phyloP scores from a whole-genome alignment of 129 eudicot genomes.

The Saposhnikovia divaricata region DNA sequence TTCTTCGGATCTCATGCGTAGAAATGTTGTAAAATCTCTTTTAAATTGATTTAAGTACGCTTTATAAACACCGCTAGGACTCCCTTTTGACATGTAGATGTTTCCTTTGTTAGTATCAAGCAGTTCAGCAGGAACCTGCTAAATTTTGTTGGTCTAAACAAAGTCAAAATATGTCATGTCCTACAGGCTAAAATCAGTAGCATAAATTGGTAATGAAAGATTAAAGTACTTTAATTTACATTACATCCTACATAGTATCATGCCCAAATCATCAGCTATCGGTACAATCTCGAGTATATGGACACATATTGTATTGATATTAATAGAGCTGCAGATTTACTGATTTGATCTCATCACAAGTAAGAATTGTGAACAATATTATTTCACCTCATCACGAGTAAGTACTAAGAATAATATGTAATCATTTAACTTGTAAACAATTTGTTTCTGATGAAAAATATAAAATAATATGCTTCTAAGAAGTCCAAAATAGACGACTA shows the following conservation, averaged over 20 bases:
- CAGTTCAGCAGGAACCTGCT: slow-evolving; percentile 26
- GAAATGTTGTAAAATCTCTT: slow-evolving; percentile 25
- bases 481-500: background rate
- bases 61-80: slow-evolving; percentile 26
- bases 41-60: slow-evolving; percentile 31
- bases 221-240: no score
- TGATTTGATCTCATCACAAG: background rate
- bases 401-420: no score
- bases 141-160: background rate
- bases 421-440: background rate
- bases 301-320: background rate
- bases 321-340: background rate
- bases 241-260: no score
- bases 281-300: no score
- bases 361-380: background rate
- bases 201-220: no score
- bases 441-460: no score
- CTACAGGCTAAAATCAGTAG: no score
- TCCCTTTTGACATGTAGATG: slow-evolving; percentile 20
- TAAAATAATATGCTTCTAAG: background rate
- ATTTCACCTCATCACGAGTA: background rate
- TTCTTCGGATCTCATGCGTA: slow-evolving; percentile 26
- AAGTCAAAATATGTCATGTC: background rate
- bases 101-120: slow-evolving; percentile 24
- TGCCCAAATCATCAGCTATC: no score